Base-by-base conservation (phyloP, 768 basidiomycete genomes). In the Naganishia vishniacii region DNA sequence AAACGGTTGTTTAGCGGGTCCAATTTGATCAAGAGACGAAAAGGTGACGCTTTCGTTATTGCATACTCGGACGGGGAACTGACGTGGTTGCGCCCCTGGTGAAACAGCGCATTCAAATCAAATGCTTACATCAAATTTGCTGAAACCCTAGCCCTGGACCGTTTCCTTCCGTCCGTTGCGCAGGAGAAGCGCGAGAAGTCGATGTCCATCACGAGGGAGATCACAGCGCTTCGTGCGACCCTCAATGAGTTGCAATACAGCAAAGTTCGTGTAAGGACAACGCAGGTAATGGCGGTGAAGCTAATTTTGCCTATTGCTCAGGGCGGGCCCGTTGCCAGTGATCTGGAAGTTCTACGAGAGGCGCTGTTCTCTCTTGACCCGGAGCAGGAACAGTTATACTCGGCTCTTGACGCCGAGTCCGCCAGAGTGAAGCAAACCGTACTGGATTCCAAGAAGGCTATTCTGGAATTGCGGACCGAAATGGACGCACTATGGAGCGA, bases 71-170 rank as follows among this genome's bases (percentile, higher is more conserved):
- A 15, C 28, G 9, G 23, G 0, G 40, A 4, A 18, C 1, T 60
- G 15, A 31, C 37, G 15, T 18, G 16, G 34, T 41, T 20, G 49
- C n/a, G 12, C 18, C 25, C n/a, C 7, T 47, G 32, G 18, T 3
- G 13, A 45, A 41, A 16, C 45, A 65, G 45, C 16, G 44, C 59
- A 13, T 65, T 53, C 81, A 99, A 99, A 77, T 91, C 89, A 5
- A 94, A 99, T 72, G 91, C 91, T 3, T 94, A 91, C 75, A 87
- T 99, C 68, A 88, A 86, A 71, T 95, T 94, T 73, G 85, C 82
- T 18, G 88, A 92, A 76, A 88, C 84, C 11, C 81, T 99, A 15
- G 86, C 84, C 72, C 85, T 98, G 84, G 92, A 95, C 76, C 86
- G 95, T 15, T 99, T 93, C 80, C 80, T 94, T 49, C 87, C 89